These are phyloP conservation scores for Colletotrichum incanum DNA, from an alignment of 2,329 filamentous ascomycete genomes.

Conservation along the genomic window DNA sequence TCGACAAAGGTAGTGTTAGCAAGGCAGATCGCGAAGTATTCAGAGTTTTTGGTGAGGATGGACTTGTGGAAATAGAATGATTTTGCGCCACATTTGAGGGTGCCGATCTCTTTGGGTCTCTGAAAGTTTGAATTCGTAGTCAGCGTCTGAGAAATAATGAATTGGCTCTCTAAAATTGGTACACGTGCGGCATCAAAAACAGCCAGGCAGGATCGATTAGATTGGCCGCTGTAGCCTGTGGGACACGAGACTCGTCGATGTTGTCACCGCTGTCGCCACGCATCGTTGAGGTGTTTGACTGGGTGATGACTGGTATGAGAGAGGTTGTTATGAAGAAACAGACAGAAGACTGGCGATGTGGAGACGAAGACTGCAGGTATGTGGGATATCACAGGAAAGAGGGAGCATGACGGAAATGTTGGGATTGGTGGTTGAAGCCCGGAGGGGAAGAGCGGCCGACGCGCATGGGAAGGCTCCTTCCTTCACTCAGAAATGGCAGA, in stretches of 20 bases:
- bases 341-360: not conserved
- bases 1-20: not conserved
- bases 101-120: not conserved
- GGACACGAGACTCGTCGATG: too few relatives aligned
- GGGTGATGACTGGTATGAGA: not conserved
- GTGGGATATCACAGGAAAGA: not conserved
- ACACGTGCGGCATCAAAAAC: not conserved
- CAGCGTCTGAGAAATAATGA: not conserved
- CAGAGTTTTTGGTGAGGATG: not conserved
- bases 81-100: not conserved
- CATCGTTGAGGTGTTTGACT: not conserved
- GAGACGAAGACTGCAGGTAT: not conserved
- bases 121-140: not conserved
- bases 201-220: too few relatives aligned
- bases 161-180: not conserved
- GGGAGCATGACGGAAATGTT: not conserved
- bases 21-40: not conserved
- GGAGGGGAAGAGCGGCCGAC: not conserved
- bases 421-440: not conserved
- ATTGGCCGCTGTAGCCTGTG: not conserved
- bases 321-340: not conserved
- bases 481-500: not conserved
- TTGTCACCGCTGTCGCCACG: not conserved
- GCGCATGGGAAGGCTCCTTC: not conserved
- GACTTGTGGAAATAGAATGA: not conserved